phyloP scores from a whole-genome alignment of 164 flowering plant genomes.

The Magnolia sinica region DNA sequence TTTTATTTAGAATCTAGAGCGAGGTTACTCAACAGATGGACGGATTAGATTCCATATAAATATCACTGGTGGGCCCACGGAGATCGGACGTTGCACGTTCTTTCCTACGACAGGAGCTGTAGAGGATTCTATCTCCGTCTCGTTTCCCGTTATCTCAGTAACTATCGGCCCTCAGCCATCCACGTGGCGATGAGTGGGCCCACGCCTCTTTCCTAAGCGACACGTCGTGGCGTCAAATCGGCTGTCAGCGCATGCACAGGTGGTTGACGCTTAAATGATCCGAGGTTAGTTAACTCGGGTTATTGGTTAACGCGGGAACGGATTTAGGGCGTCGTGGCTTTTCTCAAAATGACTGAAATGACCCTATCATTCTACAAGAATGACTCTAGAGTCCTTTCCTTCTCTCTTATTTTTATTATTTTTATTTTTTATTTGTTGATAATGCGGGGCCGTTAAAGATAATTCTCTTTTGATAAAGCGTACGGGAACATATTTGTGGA shows the following conservation, averaged over 20 bases:
- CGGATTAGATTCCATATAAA: background rate
- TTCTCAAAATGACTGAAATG: background rate
- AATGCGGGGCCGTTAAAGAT: background rate
- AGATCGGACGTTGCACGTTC: background rate
- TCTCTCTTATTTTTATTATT: background rate
- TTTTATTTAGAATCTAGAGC: no score
- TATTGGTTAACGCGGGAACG: background rate
- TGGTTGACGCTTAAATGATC: slow-evolving; percentile 6
- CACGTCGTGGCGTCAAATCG: slow-evolving; percentile 16
- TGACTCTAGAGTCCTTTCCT: background rate
- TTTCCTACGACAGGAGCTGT: background rate
- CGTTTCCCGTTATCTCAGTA: background rate
- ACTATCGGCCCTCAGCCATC: background rate
- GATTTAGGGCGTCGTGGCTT: background rate
- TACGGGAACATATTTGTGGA: background rate
- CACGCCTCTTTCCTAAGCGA: background rate
- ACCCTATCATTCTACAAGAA: background rate
- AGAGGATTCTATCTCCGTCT: background rate
- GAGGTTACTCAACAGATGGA: background rate
- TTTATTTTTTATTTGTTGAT: background rate
- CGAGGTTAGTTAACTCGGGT: background rate
- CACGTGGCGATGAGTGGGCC: background rate
- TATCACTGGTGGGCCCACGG: no score
- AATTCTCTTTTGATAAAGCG: background rate
- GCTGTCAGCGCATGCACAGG: background rate